Conservation (phyloP, 306 rosid genomes). For the Hippophae rhamnoides region DNA sequence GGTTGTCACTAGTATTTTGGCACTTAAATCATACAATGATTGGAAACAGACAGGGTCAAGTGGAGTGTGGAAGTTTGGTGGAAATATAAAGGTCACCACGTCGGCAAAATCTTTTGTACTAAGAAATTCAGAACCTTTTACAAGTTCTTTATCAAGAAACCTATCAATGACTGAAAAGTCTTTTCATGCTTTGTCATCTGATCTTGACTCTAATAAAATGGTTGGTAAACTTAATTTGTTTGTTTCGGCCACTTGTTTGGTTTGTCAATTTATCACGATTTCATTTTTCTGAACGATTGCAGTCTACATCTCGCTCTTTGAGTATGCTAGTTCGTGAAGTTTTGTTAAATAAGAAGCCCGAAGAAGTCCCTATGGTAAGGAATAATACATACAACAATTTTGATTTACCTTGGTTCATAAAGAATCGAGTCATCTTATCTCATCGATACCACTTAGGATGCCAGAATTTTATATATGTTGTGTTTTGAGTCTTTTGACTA, state of each 20-base stretch:
- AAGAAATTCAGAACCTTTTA: conserved; percentile 80
- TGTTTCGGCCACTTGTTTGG: conserved; percentile 14
- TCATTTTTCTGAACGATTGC: conserved; percentile 15
- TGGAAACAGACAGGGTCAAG: conserved; percentile 78
- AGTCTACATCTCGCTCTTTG: conserved; percentile 56
- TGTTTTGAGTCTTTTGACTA: neutral
- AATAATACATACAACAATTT: neutral
- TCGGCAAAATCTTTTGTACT: conserved; percentile 55
- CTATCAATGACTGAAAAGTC: conserved; percentile 58
- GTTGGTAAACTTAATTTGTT: conserved; percentile 47
- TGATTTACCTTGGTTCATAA: neutral
- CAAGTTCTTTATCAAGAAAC: conserved; percentile 60
- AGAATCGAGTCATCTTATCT: neutral
- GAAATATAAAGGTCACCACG: conserved; percentile 43
- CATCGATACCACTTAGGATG: neutral
- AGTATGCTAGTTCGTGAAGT: conserved; percentile 65
- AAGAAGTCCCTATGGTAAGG: conserved; percentile 84
- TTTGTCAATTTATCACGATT: conserved; percentile 6
- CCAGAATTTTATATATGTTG: neutral
- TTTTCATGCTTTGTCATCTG: conserved; percentile 23
- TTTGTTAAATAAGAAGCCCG: conserved; percentile 76
- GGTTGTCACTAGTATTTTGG: conserved; percentile 66
- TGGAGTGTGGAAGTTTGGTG: conserved; percentile 89
- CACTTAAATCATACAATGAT: conserved; percentile 75
- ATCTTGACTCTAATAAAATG: conserved; percentile 63